These are phyloP conservation scores for Neonectria ditissima DNA, from an alignment of 2,329 filamentous ascomycete genomes.

Conservation along the genomic window DNA sequence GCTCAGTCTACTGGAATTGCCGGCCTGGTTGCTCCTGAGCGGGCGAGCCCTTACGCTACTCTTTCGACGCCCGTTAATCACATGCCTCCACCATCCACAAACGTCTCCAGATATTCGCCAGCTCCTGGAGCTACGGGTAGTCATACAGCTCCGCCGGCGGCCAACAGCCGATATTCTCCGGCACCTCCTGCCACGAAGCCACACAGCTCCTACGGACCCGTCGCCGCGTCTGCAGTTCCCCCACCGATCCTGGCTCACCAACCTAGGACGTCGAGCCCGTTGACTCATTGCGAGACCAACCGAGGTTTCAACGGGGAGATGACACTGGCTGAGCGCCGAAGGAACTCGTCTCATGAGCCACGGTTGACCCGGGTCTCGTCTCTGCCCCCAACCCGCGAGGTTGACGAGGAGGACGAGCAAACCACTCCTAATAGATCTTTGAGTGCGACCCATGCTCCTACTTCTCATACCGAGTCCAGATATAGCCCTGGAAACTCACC, in stretches of 20 bases:
- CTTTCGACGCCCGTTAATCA: slow-evolving; percentile 53
- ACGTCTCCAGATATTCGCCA: slow-evolving; percentile 71
- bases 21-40: slow-evolving; percentile 65
- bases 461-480: slow-evolving; percentile 48
- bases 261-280: slow-evolving; percentile 73
- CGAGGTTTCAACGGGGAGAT: slow-evolving; percentile 54
- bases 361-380: slow-evolving; percentile 67
- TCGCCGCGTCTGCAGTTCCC: slow-evolving; percentile 51
- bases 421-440: slow-evolving; percentile 41
- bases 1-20: slow-evolving; percentile 45
- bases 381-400: slow-evolving; percentile 71
- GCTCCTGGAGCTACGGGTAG: slow-evolving; percentile 54
- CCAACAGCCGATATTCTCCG: slow-evolving; percentile 66
- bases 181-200: slow-evolving; percentile 57
- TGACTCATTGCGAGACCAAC: slow-evolving; percentile 72
- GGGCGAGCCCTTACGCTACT: slow-evolving; percentile 65
- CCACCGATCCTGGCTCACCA: slow-evolving; percentile 67
- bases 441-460: slow-evolving; percentile 43
- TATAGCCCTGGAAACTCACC: slow-evolving; percentile 54
- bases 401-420: slow-evolving; percentile 67
- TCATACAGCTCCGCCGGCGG: slow-evolving; percentile 51
- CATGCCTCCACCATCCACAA: slow-evolving; percentile 50
- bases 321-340: slow-evolving; percentile 59
- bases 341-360: slow-evolving; percentile 66
- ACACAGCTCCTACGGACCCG: slow-evolving; percentile 56